phyloP scores from a whole-genome alignment of 2,329 filamentous ascomycete genomes.

The Polytolypa hystricis region DNA sequence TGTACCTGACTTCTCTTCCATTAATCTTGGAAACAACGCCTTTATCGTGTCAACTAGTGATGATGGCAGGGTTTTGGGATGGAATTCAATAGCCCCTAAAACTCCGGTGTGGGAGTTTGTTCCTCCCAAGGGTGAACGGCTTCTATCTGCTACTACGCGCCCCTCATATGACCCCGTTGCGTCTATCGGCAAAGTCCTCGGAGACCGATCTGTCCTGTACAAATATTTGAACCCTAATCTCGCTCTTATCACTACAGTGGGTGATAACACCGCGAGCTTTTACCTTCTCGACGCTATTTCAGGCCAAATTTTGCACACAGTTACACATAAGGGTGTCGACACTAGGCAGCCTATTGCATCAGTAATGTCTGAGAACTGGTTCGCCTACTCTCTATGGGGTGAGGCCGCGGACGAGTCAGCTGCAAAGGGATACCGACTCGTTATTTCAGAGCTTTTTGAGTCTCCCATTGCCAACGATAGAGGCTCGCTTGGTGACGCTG shows the following conservation, averaged over 20 bases:
- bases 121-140: slow-evolving; percentile 53
- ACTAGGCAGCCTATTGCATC: slow-evolving; percentile 61
- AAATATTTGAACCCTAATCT: slow-evolving; percentile 92
- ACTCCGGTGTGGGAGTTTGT: slow-evolving; percentile 61
- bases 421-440: slow-evolving; percentile 74
- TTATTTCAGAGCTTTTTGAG: slow-evolving; percentile 83
- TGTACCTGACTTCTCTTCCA: slow-evolving; percentile 17
- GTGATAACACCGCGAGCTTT: slow-evolving; percentile 54
- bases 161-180: slow-evolving; percentile 76
- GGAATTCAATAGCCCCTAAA: slow-evolving; percentile 27
- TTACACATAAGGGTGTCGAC: slow-evolving; percentile 63
- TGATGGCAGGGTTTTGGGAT: slow-evolving; percentile 34
- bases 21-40: slow-evolving; percentile 21
- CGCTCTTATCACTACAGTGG: slow-evolving; percentile 59
- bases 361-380: slow-evolving; percentile 87
- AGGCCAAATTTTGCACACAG: slow-evolving; percentile 64
- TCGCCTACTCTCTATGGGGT: slow-evolving; percentile 67
- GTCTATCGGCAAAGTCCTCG: slow-evolving; percentile 87
- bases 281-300: slow-evolving; percentile 81
- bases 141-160: slow-evolving; percentile 57
- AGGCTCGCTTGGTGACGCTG: slow-evolving; percentile 57
- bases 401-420: slow-evolving; percentile 36
- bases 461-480: slow-evolving; percentile 74
- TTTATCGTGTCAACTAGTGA: slow-evolving; percentile 32
- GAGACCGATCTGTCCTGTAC: slow-evolving; percentile 86